phyloP scores from a whole-genome alignment of 148 eudicot species.

The Rhododendron ferrugineum region DNA sequence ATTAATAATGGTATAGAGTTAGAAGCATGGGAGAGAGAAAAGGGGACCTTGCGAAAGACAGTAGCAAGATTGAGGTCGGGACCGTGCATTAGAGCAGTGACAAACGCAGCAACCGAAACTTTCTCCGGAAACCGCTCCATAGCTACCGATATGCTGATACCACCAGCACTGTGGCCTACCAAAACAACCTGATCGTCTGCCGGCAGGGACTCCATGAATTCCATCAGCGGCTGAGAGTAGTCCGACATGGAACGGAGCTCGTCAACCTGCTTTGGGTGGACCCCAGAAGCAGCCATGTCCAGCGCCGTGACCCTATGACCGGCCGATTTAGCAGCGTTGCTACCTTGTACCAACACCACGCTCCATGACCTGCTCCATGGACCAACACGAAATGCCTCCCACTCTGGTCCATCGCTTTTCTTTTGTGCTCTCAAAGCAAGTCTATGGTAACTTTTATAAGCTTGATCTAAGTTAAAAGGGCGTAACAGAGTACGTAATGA shows the following conservation, averaged over 20 bases:
- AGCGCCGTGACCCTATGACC: conserved; percentile 30
- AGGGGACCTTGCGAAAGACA: conserved; percentile 15
- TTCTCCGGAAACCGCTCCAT: conserved; percentile 24
- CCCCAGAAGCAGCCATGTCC: conserved; percentile 33
- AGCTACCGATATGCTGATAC: conserved; percentile 22
- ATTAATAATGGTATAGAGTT: background rate
- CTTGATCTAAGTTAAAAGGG: background rate
- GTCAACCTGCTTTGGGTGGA: conserved; percentile 8
- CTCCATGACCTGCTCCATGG: conserved; percentile 41
- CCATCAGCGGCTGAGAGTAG: conserved; percentile 19
- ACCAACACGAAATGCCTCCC: conserved; percentile 36
- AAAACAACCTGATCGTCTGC: conserved; percentile 21
- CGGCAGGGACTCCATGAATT: conserved; percentile 17
- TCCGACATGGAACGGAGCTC: conserved; percentile 21
- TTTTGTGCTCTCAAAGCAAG: background rate
- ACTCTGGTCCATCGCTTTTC: background rate
- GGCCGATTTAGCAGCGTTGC: conserved; percentile 17
- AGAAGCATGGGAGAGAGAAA: background rate
- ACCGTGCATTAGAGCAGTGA: conserved; percentile 21
- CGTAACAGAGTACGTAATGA: background rate
- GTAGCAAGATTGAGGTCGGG: conserved; percentile 8
- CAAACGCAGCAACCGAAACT: conserved; percentile 25
- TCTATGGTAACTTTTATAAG: background rate
- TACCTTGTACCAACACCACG: conserved; percentile 48
- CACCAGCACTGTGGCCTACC: conserved; percentile 30